A percentile compares a stretch with the other conserved stretches of the same genome.
phyloP scores from a whole-genome alignment of 139 green algal species.

The Zygnema circumcarinatum region DNA sequence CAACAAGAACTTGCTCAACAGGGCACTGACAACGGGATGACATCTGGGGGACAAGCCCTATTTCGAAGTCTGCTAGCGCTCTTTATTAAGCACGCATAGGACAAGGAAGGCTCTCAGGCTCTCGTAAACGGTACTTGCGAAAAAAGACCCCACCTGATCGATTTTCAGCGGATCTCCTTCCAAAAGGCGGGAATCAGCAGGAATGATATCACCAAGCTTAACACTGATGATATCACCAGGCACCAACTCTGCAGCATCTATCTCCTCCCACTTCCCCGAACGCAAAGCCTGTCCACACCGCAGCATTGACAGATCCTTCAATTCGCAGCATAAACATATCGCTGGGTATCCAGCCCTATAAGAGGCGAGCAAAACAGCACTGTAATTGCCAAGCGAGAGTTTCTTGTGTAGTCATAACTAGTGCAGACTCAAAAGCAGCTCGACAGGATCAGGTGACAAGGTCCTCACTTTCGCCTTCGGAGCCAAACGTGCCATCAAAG shows the following conservation, averaged over 20 bases:
- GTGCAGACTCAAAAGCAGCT: constrained; percentile 1
- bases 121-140: too few relatives aligned
- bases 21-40: neutral
- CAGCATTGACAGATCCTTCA: neutral
- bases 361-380: neutral
- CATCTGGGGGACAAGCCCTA: constrained; percentile 6
- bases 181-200: constrained; percentile 87
- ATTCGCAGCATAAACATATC: neutral
- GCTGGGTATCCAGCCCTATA: neutral
- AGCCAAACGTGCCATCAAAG: constrained; percentile 47
- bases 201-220: constrained; percentile 81
- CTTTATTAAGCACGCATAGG: neutral
- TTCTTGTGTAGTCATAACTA: neutral
- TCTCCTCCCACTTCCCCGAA: constrained; percentile 31
- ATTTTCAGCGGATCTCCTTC: constrained; percentile 58
- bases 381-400: neutral
- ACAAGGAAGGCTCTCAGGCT: neutral
- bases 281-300: constrained; percentile 7
- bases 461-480: constrained; percentile 32
- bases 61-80: neutral
- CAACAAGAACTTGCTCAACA: neutral
- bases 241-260: constrained; percentile 40
- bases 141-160: constrained; percentile 46
- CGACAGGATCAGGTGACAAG: neutral
- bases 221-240: constrained; percentile 81